Base-by-base conservation (phyloP, 2,329 filamentous ascomycete species). In the Monosporascus sp. region DNA sequence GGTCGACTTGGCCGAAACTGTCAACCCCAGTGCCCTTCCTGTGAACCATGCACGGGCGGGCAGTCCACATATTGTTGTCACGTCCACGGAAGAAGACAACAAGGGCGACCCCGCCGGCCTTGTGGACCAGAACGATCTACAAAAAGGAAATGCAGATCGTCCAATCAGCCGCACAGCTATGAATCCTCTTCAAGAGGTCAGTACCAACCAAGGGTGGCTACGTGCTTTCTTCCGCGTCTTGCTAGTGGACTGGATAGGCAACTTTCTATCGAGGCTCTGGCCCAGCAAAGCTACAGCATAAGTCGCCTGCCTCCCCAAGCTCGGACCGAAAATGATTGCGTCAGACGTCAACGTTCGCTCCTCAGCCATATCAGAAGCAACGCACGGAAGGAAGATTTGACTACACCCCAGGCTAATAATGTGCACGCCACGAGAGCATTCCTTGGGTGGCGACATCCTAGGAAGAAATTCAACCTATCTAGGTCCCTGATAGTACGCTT, bases 241-340 rank as follows among this genome's bases (percentile, higher is more conserved):
- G 1, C 69, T 75, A 55, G 68, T 73, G 44, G 70, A 72, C 48
- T 71, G 68, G 66, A 63, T 75, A 15, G 70, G 72, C 3, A 65
- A 68, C 14, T 55, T 74, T 44, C 59, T 72, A 35, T 60, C 57
- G 24, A 66, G 59, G 52, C 55, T 72, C 37, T 70, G 62, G 39
- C 57, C 63, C 39, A 56, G 61, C 47, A 67, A 58, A 54, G 62
- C 62, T 47, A 58, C 62, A 55, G 60, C 62, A 63, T 71, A 67
- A 69, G 66, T 47, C 48, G 37, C 48, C 49, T 47, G 48, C 49
- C 48, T 25, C 47, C 3, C 27, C 9, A 4, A 31, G 27, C 9
- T 11, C 27, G 27, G 27, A 31, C 9, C 11, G 8, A 9, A 31
- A 31, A 11, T 31, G 27, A 37, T 46, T 35, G 43, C 38, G 22